Evolutionary conservation across 345 rosid genomes (phyloP).

Genomic region (Ceriops decandra): DNA sequence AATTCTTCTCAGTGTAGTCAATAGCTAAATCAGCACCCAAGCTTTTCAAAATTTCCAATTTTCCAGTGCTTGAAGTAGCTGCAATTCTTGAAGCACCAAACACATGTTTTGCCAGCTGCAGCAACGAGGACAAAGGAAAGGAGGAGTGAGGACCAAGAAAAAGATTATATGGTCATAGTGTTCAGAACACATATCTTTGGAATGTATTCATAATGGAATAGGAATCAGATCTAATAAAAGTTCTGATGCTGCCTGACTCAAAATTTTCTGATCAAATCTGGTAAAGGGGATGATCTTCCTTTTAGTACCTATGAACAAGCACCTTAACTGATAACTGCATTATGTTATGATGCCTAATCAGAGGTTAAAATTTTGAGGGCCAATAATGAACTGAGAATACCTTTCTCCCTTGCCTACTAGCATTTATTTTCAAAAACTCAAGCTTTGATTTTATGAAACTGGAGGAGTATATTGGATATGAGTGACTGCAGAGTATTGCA

Average conservation of each 20-base stretch:
- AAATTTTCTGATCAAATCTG: no score
- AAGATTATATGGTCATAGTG: neutral
- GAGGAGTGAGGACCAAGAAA: neutral
- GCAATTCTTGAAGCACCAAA: slow-evolving; percentile 84
- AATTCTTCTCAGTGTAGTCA: slow-evolving; percentile 81
- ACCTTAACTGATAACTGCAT: no score
- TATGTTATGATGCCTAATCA: no score
- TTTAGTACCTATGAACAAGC: no score
- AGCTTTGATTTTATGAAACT: no score
- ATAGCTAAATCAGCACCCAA: slow-evolving; percentile 85
- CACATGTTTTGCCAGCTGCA: slow-evolving; percentile 80
- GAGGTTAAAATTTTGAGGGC: no score
- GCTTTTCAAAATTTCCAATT: slow-evolving; percentile 65
- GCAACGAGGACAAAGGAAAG: slow-evolving; percentile 10
- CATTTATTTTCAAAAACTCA: no score
- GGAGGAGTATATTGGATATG: neutral
- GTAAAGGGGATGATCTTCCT: no score
- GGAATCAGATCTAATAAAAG: neutral
- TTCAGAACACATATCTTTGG: neutral
- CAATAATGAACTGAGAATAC: no score
- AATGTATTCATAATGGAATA: no score
- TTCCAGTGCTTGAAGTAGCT: slow-evolving; percentile 79
- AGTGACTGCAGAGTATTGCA: neutral
- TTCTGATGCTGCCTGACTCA: no score
- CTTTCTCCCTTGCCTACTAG: no score